phyloP scores from a whole-genome alignment of 805 yeast genomes.

The Saturnispora serradocipensis region DNA sequence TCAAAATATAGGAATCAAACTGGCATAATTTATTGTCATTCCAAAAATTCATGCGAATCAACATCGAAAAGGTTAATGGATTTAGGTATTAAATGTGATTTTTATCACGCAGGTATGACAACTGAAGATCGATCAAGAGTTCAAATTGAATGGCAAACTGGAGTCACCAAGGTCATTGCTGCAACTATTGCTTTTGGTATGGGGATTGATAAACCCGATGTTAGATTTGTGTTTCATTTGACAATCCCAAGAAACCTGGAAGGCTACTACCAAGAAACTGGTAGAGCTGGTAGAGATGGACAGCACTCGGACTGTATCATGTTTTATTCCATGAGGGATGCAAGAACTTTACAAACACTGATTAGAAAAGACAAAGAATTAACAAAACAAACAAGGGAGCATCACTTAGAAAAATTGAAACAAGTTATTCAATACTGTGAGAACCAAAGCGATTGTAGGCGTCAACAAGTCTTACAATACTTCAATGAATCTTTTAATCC shows the following conservation, averaged over 20 bases:
- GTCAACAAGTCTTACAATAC: conserved; percentile 81
- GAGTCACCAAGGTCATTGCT: conserved; percentile 67
- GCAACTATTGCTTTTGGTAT: conserved; percentile 98
- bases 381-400: conserved; percentile 55
- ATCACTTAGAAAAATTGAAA: conserved; percentile 64
- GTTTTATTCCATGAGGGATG: conserved; percentile 76
- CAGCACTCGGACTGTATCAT: conserved; percentile 69
- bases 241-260: conserved; percentile 86
- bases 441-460: conserved; percentile 80
- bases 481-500: conserved; percentile 78
- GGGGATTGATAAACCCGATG: conserved; percentile 98
- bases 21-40: conserved; percentile 91
- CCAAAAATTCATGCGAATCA: conserved; percentile 80
- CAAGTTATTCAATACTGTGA: conserved; percentile 90
- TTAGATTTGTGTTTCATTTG: conserved; percentile 80
- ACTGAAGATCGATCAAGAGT: conserved; percentile 60
- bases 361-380: conserved; percentile 69
- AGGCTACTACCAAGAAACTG: conserved; percentile 97
- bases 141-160: conserved; percentile 79
- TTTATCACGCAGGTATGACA: conserved; percentile 92
- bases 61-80: conserved; percentile 52
- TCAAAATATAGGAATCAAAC: conserved; percentile 46
- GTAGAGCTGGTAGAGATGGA: conserved; percentile 98
- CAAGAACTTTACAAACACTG: conserved; percentile 62
- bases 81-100: conserved; percentile 60